A percentile compares a stretch with the other conserved stretches of the same genome.
phyloP scores from a whole-genome alignment of 257 asterid genomes.

The Nicotiana tomentosiformis region DNA sequence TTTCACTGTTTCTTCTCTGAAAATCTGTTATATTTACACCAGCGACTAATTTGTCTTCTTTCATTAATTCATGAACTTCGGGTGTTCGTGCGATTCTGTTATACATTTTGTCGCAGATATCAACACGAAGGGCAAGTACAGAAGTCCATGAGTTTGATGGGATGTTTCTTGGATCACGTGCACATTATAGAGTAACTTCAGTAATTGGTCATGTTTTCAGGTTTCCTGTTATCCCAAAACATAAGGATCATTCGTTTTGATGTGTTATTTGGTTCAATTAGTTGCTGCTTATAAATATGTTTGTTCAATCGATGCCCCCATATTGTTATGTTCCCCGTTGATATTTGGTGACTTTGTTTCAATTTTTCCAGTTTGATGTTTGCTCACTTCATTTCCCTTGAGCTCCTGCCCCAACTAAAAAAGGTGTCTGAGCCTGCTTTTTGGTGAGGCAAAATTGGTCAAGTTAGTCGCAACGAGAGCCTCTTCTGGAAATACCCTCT shows the following conservation, averaged over 20 bases:
- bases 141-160: constrained; percentile 92
- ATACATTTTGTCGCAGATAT: constrained; percentile 54
- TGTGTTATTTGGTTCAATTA: constrained; percentile 3
- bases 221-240: constrained; percentile 26
- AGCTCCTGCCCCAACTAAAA: neutral
- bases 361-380: neutral
- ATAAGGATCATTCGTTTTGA: neutral
- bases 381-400: neutral
- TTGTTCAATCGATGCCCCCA: neutral
- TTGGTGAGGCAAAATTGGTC: neutral
- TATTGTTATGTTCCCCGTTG: neutral
- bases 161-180: constrained; percentile 61
- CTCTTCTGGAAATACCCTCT: neutral
- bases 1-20: neutral
- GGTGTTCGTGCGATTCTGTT: neutral
- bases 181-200: constrained; percentile 73
- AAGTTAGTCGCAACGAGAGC: neutral
- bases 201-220: constrained; percentile 98
- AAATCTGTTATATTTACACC: neutral
- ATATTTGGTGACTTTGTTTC: neutral
- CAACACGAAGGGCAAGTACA: constrained; percentile 69
- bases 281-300: constrained; percentile 10
- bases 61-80: neutral
- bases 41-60: neutral
- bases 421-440: neutral